phyloP scores from a whole-genome alignment of 2,329 filamentous ascomycete species.

The Emergomyces africanus region DNA sequence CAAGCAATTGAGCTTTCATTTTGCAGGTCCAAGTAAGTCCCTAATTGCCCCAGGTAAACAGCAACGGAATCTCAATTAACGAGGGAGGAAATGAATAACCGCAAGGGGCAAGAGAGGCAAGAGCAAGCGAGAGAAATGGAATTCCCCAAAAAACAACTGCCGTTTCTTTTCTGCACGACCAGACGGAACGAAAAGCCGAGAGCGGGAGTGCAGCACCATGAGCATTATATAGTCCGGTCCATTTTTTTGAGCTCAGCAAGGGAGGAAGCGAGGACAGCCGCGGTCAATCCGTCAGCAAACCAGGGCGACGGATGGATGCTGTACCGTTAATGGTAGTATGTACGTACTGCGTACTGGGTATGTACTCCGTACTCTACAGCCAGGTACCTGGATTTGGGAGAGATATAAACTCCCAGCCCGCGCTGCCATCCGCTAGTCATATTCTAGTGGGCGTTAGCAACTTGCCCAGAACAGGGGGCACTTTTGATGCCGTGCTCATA shows the following conservation, averaged over 20 bases:
- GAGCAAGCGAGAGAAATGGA: background rate
- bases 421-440: background rate
- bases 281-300: background rate
- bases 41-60: background rate
- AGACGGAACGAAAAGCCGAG: background rate
- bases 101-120: background rate
- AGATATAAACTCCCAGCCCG: too few relatives aligned
- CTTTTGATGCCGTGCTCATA: background rate
- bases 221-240: background rate
- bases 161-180: background rate
- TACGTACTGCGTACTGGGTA: too few relatives aligned
- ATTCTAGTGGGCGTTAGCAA: background rate
- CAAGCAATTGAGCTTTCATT: constrained; percentile 8
- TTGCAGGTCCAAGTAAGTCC: background rate
- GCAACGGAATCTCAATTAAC: too few relatives aligned
- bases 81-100: background rate
- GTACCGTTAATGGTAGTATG: background rate
- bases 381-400: background rate
- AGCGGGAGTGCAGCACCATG: background rate
- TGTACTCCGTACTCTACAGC: too few relatives aligned
- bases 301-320: background rate
- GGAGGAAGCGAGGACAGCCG: background rate
- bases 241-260: background rate
- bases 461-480: background rate
- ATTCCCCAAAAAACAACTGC: background rate